A percentile compares a stretch with the other conserved stretches of the same genome.
These are phyloP conservation scores for Penicillium italicum DNA, from an alignment of 2,329 filamentous ascomycete species.

Conservation along the genomic window DNA sequence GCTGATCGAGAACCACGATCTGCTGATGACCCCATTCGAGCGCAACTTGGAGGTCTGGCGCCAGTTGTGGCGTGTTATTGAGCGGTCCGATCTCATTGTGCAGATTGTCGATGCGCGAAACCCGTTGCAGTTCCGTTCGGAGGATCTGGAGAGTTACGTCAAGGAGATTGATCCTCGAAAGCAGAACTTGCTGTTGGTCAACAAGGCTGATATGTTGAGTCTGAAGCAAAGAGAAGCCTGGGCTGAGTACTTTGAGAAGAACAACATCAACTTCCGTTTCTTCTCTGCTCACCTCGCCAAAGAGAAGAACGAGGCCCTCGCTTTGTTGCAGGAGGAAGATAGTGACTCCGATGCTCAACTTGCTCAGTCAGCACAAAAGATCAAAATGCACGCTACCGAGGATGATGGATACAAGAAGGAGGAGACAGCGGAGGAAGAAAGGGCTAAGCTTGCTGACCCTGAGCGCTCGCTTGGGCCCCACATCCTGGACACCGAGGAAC, in stretches of 20 bases:
- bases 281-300: slow-evolving; percentile 93
- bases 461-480: slow-evolving; percentile 55
- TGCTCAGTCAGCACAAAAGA: slow-evolving; percentile 44
- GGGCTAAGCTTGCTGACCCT: slow-evolving; percentile 20
- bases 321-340: slow-evolving; percentile 47
- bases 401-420: slow-evolving; percentile 30
- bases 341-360: slow-evolving; percentile 43
- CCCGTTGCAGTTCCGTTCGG: slow-evolving; percentile 87
- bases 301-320: slow-evolving; percentile 73
- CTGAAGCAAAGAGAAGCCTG: slow-evolving; percentile 73
- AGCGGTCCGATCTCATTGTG: slow-evolving; percentile 89
- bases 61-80: slow-evolving; percentile 96
- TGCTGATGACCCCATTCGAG: slow-evolving; percentile 97
- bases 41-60: slow-evolving; percentile 97
- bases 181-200: slow-evolving; percentile 87
- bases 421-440: slow-evolving; percentile 18
- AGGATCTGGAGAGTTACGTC: slow-evolving; percentile 90
- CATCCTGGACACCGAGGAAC: slow-evolving; percentile 87
- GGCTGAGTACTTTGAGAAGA: slow-evolving; percentile 79
- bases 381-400: slow-evolving; percentile 38
- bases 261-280: slow-evolving; percentile 86
- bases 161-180: slow-evolving; percentile 87
- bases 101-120: slow-evolving; percentile 98
- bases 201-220: slow-evolving; percentile 99
- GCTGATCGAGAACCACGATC: slow-evolving; percentile 86